phyloP scores from a whole-genome alignment of 139 green algal species.

The Klebsormidium nitens region DNA sequence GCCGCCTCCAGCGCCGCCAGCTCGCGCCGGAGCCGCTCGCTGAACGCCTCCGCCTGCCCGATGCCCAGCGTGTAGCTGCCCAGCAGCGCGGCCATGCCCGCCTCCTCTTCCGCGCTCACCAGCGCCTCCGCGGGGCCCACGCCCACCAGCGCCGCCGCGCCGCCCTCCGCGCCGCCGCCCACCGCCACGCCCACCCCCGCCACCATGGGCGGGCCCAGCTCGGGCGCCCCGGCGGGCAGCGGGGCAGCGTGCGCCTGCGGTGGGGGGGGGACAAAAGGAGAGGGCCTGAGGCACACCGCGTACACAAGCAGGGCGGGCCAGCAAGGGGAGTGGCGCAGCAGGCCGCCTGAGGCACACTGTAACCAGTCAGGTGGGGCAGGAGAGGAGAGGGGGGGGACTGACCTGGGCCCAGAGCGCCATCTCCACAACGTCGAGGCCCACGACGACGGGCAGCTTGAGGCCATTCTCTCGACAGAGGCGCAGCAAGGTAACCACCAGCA shows the following conservation, averaged over 20 bases:
- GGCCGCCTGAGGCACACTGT: no score
- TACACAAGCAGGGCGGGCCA: neutral
- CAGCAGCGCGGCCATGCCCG: constrained; percentile 32
- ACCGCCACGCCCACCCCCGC: neutral
- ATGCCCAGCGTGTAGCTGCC: constrained; percentile 41
- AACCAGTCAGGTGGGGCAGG: no score
- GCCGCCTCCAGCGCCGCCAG: constrained; percentile 31
- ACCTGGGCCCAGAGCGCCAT: constrained; percentile 31
- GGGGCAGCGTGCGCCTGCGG: neutral
- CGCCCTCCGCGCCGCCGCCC: neutral
- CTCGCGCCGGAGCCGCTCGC: constrained; percentile 31
- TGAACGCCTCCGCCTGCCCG: constrained; percentile 43
- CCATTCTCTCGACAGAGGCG: constrained; percentile 25
- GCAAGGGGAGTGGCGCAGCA: no score
- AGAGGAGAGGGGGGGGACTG: neutral
- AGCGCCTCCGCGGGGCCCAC: no score
- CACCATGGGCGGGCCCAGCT: neutral
- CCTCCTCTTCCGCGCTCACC: constrained; percentile 19
- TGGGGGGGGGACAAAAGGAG: neutral
- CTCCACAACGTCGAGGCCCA: constrained; percentile 35
- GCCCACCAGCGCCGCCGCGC: neutral
- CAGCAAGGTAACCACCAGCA: neutral
- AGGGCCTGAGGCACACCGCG: neutral
- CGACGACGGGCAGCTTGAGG: constrained; percentile 16
- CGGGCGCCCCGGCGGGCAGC: neutral